Percentiles rank a stretch among this genome's conserved stretches.
phyloP scores from a whole-genome alignment of 2,329 filamentous ascomycete genomes.

The Ophiostoma sp. region DNA sequence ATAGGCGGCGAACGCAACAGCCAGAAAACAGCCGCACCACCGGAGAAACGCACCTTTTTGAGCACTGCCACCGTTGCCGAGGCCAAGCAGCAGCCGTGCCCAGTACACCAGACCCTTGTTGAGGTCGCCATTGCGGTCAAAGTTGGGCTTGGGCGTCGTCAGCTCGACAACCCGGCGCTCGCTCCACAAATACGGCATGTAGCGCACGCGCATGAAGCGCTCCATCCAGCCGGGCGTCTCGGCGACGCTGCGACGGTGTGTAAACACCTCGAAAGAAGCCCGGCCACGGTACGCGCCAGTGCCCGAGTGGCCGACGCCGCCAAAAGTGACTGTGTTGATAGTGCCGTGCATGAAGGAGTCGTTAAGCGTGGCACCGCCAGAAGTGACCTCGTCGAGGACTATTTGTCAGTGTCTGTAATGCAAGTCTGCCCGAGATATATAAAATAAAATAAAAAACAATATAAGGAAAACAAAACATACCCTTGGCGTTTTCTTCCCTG shows the following conservation, averaged over 20 bases:
- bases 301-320: conserved; percentile 76
- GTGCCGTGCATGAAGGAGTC: conserved; percentile 47
- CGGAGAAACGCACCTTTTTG: conserved; percentile 45
- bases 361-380: conserved; percentile 63
- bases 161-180: conserved; percentile 43
- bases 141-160: conserved; percentile 50
- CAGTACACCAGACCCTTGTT: conserved; percentile 51
- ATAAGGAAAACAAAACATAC: conserved; percentile 38
- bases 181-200: conserved; percentile 54
- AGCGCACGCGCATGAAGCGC: conserved; percentile 59
- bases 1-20: conserved; percentile 36
- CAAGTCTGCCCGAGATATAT: too few species aligned
- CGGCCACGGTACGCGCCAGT: conserved; percentile 72
- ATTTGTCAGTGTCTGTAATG: conserved; percentile 29
- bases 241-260: conserved; percentile 53
- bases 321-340: conserved; percentile 69
- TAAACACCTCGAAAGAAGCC: conserved; percentile 64
- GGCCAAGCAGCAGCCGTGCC: conserved; percentile 45
- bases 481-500: conserved; percentile 68
- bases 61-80: conserved; percentile 38
- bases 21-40: conserved; percentile 41
- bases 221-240: conserved; percentile 64
- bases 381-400: conserved; percentile 58
- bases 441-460: neutral
- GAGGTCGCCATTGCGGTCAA: conserved; percentile 55